Evolutionary conservation across 371 early-diverging fungal species (phyloP).

Genomic region (Mortierella sp.): DNA sequence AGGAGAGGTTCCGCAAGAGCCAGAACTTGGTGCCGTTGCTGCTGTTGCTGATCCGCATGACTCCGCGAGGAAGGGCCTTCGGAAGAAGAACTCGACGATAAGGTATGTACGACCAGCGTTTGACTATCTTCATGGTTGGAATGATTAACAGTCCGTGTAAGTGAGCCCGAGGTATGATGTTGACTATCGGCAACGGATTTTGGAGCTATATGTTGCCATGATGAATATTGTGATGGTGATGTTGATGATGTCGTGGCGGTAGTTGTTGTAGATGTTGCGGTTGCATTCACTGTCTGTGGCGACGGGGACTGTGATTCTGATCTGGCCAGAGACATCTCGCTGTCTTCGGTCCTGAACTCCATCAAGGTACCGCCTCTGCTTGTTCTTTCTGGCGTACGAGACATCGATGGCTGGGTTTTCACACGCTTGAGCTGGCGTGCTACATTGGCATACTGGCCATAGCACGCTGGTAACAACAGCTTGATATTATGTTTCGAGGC

Average conservation of each 20-base stretch:
- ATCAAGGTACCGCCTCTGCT: constrained; percentile 4
- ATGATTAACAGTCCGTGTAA: too few relatives aligned
- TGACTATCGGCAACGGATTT: too few relatives aligned
- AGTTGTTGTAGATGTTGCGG: not conserved
- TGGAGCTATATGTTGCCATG: too few relatives aligned
- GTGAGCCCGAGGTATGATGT: too few relatives aligned
- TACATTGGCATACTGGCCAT: constrained; percentile 42
- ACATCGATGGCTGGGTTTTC: not conserved
- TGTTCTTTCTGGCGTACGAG: not conserved
- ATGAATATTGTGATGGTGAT: not conserved
- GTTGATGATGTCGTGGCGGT: not conserved
- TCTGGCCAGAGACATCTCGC: constrained; percentile 1
- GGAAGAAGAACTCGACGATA: not conserved
- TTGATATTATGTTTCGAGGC: constrained; percentile 30
- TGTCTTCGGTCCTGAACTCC: not conserved
- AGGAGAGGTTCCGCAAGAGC: not conserved
- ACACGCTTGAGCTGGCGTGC: constrained; percentile 25
- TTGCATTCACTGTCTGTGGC: not conserved
- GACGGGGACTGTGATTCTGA: constrained; percentile 9
- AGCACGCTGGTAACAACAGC: constrained; percentile 21
- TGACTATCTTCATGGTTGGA: not conserved
- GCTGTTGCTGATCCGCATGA: not conserved
- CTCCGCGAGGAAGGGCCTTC: not conserved
- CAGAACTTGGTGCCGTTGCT: not conserved
- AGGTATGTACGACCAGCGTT: too few relatives aligned